Conservation (phyloP, 2,329 filamentous ascomycete genomes). For the Cladophialophora bantiana region DNA sequence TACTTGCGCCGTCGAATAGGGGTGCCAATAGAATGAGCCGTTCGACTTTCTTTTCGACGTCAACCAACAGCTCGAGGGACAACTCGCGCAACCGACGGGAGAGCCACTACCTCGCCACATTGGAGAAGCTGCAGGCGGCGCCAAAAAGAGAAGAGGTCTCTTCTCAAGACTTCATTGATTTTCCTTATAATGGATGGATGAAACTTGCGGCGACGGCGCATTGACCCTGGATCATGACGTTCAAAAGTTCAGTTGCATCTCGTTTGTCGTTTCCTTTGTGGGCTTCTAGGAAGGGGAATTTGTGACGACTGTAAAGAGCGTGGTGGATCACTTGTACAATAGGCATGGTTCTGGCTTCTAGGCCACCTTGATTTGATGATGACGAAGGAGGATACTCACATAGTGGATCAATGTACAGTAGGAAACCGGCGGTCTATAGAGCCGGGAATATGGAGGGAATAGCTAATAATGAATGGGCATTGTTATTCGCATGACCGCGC, state of each 20-base stretch:
- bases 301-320: neutral
- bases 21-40: constrained; percentile 26
- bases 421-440: neutral
- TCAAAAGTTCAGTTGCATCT: neutral
- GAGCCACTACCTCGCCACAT: constrained; percentile 30
- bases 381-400: constrained; percentile 9
- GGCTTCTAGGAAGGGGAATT: neutral
- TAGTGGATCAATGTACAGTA: constrained; percentile 14
- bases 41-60: constrained; percentile 35
- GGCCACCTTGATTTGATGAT: constrained; percentile 1
- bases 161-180: constrained; percentile 40
- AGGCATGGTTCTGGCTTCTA: neutral
- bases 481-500: neutral
- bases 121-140: constrained; percentile 35
- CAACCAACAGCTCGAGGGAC: constrained; percentile 29
- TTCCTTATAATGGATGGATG: constrained; percentile 39
- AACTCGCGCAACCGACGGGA: constrained; percentile 26
- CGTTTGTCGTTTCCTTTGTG: constrained; percentile 10
- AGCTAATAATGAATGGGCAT: neutral
- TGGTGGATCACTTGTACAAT: constrained; percentile 19
- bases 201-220: constrained; percentile 30
- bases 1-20: constrained; percentile 10
- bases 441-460: neutral
- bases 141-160: constrained; percentile 38
- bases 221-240: constrained; percentile 18